Conservation (phyloP, 2,329 filamentous ascomycete genomes). For the Fusarium robinianum region DNA sequence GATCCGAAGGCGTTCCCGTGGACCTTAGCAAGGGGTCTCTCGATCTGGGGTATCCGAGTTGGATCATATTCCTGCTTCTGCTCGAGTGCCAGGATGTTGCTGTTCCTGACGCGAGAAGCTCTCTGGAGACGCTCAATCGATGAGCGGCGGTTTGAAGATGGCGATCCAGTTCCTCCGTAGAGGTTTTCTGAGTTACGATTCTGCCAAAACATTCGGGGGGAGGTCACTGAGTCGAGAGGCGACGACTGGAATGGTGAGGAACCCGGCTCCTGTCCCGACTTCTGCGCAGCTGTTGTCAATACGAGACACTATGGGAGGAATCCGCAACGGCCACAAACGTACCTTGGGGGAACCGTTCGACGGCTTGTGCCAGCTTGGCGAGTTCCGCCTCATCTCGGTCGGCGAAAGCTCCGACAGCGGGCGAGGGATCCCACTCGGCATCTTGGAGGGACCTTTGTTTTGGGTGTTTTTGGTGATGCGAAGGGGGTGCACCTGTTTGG, state of each 20-base stretch:
- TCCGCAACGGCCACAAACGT: constrained; percentile 21
- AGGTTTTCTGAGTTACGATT: constrained; percentile 75
- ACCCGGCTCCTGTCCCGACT: constrained; percentile 71
- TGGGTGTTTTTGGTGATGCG: constrained; percentile 74
- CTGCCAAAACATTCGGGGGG: constrained; percentile 93
- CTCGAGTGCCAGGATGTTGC: constrained; percentile 93
- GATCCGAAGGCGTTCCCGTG: constrained; percentile 73
- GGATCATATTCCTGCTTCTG: constrained; percentile 93
- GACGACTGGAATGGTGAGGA: constrained; percentile 87
- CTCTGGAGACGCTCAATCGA: constrained; percentile 96
- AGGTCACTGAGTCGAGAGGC: constrained; percentile 68
- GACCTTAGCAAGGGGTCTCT: constrained; percentile 79
- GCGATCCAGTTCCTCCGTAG: constrained; percentile 63
- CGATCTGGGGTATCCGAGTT: constrained; percentile 72
- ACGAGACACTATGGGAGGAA: constrained; percentile 25
- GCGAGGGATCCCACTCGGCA: constrained; percentile 64
- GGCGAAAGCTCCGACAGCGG: constrained; percentile 89
- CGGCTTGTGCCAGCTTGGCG: constrained; percentile 87
- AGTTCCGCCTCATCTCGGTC: constrained; percentile 85
- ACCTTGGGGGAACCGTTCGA: constrained; percentile 55
- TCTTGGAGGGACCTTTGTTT: constrained; percentile 65
- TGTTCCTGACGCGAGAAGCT: constrained; percentile 95
- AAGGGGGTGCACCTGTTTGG: constrained; percentile 70
- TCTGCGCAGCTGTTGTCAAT: constrained; percentile 53
- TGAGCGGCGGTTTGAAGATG: constrained; percentile 76